Conservation (phyloP, 805 yeast genomes). For the Hanseniaspora vineae region DNA sequence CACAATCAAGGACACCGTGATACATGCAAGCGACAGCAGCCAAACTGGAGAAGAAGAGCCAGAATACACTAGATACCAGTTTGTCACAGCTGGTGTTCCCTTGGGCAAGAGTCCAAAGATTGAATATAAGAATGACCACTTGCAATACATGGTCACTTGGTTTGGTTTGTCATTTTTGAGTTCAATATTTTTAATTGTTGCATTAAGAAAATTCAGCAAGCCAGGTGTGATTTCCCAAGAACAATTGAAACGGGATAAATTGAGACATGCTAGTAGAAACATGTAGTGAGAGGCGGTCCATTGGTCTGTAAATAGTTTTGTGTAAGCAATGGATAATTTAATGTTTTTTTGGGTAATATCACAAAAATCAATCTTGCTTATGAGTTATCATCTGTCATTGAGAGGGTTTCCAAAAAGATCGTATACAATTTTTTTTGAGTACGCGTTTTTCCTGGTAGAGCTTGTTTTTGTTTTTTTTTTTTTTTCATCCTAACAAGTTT, state of each 20-base stretch:
- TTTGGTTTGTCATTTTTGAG: conserved; percentile 74
- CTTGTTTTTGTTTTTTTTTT: neutral
- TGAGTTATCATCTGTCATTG: too few relatives aligned
- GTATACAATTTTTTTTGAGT: too few relatives aligned
- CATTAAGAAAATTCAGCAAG: conserved; percentile 30
- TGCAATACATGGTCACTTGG: conserved; percentile 92
- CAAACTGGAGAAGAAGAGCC: conserved; percentile 8
- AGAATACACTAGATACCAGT: conserved; percentile 30
- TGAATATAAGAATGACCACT: conserved; percentile 75
- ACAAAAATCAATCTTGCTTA: too few relatives aligned
- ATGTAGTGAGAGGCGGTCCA: conserved; percentile 14
- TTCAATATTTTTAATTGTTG: conserved; percentile 45
- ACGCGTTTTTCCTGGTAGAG: neutral
- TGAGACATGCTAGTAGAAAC: conserved; percentile 34
- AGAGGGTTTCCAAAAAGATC: too few relatives aligned
- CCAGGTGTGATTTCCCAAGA: conserved; percentile 20
- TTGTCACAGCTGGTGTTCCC: conserved; percentile 77
- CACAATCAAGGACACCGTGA: neutral
- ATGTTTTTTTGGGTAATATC: too few relatives aligned
- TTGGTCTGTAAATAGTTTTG: conserved; percentile 1
- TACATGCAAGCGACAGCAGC: conserved; percentile 20
- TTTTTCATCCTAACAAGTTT: neutral
- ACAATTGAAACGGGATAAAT: conserved; percentile 28
- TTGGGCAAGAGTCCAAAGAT: conserved; percentile 73
- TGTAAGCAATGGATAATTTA: conserved; percentile 21